Percentiles rank a stretch among this genome's conserved stretches.
These are phyloP conservation scores for Tagetes patula DNA, from an alignment of 129 eudicot species.

Conservation along the genomic window DNA sequence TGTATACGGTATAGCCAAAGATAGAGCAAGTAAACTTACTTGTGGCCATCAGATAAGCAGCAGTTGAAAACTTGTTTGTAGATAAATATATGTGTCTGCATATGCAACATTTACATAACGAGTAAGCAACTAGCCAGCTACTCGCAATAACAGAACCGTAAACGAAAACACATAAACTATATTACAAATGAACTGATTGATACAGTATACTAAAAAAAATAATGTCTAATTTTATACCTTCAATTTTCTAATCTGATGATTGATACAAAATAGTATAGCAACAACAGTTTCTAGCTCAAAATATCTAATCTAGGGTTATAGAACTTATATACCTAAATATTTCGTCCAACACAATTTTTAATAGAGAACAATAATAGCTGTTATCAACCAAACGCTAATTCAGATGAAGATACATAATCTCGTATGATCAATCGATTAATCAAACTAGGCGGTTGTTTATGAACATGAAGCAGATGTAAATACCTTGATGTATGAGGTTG, in stretches of 20 bases:
- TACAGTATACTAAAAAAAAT: not conserved
- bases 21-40: slow-evolving; percentile 20
- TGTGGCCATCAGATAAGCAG: slow-evolving; percentile 33
- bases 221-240: not conserved
- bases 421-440: not conserved
- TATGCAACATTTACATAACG: not conserved
- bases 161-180: not conserved
- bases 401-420: not conserved
- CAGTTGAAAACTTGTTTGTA: slow-evolving; percentile 6
- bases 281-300: too few relatives aligned
- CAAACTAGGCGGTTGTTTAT: not conserved
- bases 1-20: not conserved
- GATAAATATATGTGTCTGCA: slow-evolving; percentile 25
- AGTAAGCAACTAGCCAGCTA: not conserved
- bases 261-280: not conserved
- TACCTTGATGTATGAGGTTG: not conserved
- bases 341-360: not conserved
- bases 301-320: too few relatives aligned
- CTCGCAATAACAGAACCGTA: not conserved
- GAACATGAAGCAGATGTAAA: not conserved
- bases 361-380: not conserved
- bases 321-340: not conserved
- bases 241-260: not conserved
- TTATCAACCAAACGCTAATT: not conserved
- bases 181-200: not conserved